Evolutionary conservation across 1,284 basidiomycete species (phyloP), one percentile per base, ranked within the genome.

Genomic region (Puccinia polysora): DNA sequence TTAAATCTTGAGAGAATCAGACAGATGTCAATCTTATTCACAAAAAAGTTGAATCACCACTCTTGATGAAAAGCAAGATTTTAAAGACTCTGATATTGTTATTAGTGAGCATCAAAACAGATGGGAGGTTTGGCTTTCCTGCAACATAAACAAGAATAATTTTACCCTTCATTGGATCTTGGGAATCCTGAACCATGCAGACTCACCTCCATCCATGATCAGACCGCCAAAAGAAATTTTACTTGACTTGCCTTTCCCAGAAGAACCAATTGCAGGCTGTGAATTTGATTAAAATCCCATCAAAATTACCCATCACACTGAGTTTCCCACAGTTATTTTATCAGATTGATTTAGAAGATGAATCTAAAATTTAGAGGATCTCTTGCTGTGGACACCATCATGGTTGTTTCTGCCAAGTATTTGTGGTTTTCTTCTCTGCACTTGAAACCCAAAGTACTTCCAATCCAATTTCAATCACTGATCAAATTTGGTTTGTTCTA

Each of bases 91-190:
- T 2, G 47, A 70, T 30, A 59, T 38, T 8, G 45, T 70, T 1
- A 70, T 70, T 50, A 50, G 56, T 36, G 58, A 70, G 23, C 25
- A 32, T 43, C 32, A 58, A 34, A 34, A n/a, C 23, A 45, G 58
- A 38, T 70, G 68, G 68, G 68, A 70, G 49, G 60, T 70, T 62
- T 70, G 68, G 68, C 36, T 70, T 10, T 32, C 45, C 18, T 70
- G 32, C 25, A 32, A 62, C 1, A 20, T 49, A 15, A 25, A 38
- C 14, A 70, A 70, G 38, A 50, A 18, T 12, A 62, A 62, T 12
- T 56, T 30, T 18, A 62, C 68, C 45, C 34, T 70, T 18, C 56
- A 49, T 36, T 70, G 68, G 68, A 50, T 70, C 34, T 50, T 60
- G 23, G 40, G 30, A 20, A 62, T 62, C 58, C 36, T 70, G n/a